phyloP scores from a whole-genome alignment of 1,284 basidiomycete species.

The Wallemia mellicola region DNA sequence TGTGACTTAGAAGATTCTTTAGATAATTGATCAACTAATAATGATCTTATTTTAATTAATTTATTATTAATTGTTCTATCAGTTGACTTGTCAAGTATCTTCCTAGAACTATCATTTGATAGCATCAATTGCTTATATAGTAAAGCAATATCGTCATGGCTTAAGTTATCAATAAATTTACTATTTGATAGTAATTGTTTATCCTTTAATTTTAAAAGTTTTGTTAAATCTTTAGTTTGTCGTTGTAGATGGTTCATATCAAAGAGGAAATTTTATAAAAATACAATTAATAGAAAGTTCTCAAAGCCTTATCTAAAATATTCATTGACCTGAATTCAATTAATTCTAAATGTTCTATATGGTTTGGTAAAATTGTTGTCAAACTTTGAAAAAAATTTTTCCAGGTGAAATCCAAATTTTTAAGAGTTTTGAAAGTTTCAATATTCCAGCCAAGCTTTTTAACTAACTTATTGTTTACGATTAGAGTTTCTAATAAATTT shows the following conservation, averaged over 20 bases:
- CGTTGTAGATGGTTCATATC: background rate
- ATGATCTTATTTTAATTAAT: background rate
- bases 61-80: too few species aligned
- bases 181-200: too few species aligned
- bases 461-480: background rate
- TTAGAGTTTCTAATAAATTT: background rate
- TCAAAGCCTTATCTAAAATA: background rate
- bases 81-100: too few species aligned
- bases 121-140: background rate
- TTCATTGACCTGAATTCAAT: background rate
- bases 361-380: background rate
- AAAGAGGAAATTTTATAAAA: background rate
- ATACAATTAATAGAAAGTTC: background rate
- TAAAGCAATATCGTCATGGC: background rate
- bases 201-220: background rate
- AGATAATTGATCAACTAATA: background rate
- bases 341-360: background rate
- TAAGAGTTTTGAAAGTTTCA: background rate
- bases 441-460: background rate
- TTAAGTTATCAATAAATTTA: too few species aligned
- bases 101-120: too few species aligned
- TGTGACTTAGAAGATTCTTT: background rate
- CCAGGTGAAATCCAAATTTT: background rate
- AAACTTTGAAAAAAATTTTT: background rate
- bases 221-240: background rate